Evolutionary conservation across 805 yeast species (phyloP), one percentile per base, ranked within the genome.

Genomic region (Candida khao-thaluensis): DNA sequence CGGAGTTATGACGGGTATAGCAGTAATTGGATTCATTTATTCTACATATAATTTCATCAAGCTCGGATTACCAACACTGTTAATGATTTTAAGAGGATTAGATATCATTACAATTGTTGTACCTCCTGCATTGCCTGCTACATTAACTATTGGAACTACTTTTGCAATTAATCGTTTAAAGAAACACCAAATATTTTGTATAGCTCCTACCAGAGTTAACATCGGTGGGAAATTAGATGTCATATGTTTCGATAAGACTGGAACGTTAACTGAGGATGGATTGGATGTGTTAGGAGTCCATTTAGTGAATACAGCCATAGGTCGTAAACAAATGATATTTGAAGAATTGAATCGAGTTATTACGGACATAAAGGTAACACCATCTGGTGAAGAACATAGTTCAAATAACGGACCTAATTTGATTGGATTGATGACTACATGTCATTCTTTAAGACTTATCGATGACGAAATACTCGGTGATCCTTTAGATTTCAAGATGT

Each of bases 71-170:
- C 80, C 83, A 4, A 74, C 75, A 45, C 71, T 71, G 33, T 62
- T 83, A 25, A 91, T 93, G 69, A 71, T 90, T 5, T 66, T 93
- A 40, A 76, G 99, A 50, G 98, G 98, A 0, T 68, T 93, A 40
- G 99, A 93, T 64, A 77, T 93, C 37, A 83, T 93, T 39, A 93
- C 99, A 0, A 89, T 93, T 57, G 99, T 93, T 5, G 96, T 93
- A 1, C 99, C 99, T 1, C 99, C 99, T 1, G 99, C 99, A 0
- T 71, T 93, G 31, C 99, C 99, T 0, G 99, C 99, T 0, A 93
- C 99, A 0, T 67, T 93, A 44, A 89, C 99, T 0, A 91, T 93
- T 43, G 99, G 99, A 14, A 90, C 97, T 0, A 87, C 91, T 48
- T 90, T 93, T 67, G 95, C 99, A 0, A 63, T 93, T 17, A 71